Evolutionary conservation across 768 basidiomycete species (phyloP).

Genomic region (Hygrophorus pudorinus): DNA sequence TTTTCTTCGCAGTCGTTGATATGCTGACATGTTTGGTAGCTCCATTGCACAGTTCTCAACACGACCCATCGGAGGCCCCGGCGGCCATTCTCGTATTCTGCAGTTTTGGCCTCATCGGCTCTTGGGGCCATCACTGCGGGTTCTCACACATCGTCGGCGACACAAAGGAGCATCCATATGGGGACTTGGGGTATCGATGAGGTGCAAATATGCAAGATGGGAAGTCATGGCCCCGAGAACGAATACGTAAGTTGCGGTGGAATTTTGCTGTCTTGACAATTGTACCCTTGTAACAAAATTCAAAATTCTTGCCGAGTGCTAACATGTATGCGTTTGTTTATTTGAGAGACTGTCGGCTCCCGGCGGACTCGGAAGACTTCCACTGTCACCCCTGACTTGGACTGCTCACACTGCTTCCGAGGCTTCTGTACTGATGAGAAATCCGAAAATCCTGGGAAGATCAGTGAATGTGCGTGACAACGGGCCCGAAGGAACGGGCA

Average conservation of each 20-base stretch:
- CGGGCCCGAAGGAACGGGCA: no score
- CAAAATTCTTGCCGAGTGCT: no score
- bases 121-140: conserved; percentile 1
- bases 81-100: conserved; percentile 29
- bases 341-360: no score
- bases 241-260: conserved; percentile 48
- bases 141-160: not conserved
- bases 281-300: not conserved
- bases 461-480: no score
- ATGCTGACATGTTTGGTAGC: conserved; percentile 14
- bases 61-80: conserved; percentile 32
- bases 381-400: no score
- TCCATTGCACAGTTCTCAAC: conserved; percentile 44
- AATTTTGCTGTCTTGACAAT: conserved; percentile 6
- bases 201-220: conserved; percentile 64
- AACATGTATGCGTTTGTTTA: no score
- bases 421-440: no score
- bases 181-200: conserved; percentile 45
- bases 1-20: not conserved
- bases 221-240: conserved; percentile 51
- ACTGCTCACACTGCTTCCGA: no score
- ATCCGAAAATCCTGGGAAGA: no score
- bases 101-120: conserved; percentile 21
- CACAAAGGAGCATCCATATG: conserved; percentile 26
- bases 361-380: no score